Evolutionary conservation across 2,329 filamentous ascomycete genomes (phyloP).

Genomic region (Cordyceps javanica): DNA sequence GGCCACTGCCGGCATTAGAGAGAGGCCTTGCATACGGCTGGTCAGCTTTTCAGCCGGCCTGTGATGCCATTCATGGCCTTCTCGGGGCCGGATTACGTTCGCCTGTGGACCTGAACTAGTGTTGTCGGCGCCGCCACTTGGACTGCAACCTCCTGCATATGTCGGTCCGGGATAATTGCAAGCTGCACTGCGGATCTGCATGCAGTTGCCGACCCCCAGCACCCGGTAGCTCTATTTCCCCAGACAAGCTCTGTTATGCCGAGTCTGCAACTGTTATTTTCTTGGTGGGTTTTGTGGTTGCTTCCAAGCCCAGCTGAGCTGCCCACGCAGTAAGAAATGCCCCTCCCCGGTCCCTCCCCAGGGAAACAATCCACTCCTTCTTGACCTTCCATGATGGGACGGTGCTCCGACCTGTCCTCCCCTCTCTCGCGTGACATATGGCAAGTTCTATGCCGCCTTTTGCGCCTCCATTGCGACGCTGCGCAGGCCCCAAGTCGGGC

Average conservation of each 20-base stretch:
- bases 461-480: not conserved
- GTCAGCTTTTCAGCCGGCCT: not conserved
- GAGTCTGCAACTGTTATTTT: not conserved
- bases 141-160: not conserved
- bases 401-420: not conserved
- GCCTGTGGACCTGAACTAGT: not conserved
- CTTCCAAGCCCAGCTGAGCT: not conserved
- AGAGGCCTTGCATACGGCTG: not conserved
- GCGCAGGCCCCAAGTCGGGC: constrained; percentile 4
- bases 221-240: not conserved
- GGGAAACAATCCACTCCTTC: not conserved
- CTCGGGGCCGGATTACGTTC: not conserved
- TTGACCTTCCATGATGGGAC: constrained; percentile 5
- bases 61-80: not conserved
- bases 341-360: not conserved
- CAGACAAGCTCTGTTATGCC: not conserved
- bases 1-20: not conserved
- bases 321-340: not conserved
- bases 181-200: not conserved
- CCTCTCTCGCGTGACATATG: not conserved
- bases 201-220: not conserved
- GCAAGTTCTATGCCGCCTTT: not conserved
- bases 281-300: not conserved
- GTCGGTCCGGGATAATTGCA: constrained; percentile 5
- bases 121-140: not conserved